Evolutionary conservation across 371 early-diverging fungal genomes (phyloP).

Genomic region (Rhizopus arrhizus): DNA sequence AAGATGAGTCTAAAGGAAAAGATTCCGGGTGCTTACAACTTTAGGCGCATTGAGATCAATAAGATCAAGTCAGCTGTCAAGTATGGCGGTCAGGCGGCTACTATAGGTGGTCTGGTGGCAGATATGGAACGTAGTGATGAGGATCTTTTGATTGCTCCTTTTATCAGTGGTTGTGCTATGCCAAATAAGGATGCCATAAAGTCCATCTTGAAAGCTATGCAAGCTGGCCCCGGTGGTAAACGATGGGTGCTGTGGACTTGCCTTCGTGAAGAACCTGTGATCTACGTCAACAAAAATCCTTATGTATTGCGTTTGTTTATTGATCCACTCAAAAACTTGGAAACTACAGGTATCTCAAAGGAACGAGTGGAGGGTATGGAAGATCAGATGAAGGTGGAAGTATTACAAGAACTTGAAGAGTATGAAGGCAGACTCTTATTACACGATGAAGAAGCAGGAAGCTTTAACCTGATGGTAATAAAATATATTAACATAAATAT

Average conservation of each 20-base stretch:
- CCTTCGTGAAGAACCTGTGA: slow-evolving; percentile 72
- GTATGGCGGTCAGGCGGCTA: slow-evolving; percentile 53
- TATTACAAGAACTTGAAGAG: slow-evolving; percentile 51
- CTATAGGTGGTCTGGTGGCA: slow-evolving; percentile 45
- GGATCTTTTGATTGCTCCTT: slow-evolving; percentile 11
- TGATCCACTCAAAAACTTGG: slow-evolving; percentile 63
- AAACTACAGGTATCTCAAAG: slow-evolving; percentile 64
- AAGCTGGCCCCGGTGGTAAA: slow-evolving; percentile 53
- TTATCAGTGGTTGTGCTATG: slow-evolving; percentile 48
- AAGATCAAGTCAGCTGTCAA: slow-evolving; percentile 47
- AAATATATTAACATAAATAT: not conserved
- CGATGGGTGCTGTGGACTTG: slow-evolving; percentile 64
- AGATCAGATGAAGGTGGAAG: slow-evolving; percentile 57
- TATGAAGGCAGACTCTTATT: slow-evolving; percentile 59
- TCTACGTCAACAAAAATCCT: slow-evolving; percentile 66
- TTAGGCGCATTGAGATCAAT: slow-evolving; percentile 57
- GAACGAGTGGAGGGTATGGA: slow-evolving; percentile 72
- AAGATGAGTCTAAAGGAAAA: slow-evolving; percentile 67
- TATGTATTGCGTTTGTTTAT: slow-evolving; percentile 62
- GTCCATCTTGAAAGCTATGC: slow-evolving; percentile 42
- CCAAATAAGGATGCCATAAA: slow-evolving; percentile 62
- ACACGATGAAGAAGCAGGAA: slow-evolving; percentile 57
- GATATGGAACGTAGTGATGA: slow-evolving; percentile 45
- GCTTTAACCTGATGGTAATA: slow-evolving; percentile 55
- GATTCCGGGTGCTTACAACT: slow-evolving; percentile 71